Percentiles rank a stretch among this genome's conserved stretches.
Conservation (phyloP, 2,329 filamentous ascomycete genomes). For the Claviceps sp. region DNA sequence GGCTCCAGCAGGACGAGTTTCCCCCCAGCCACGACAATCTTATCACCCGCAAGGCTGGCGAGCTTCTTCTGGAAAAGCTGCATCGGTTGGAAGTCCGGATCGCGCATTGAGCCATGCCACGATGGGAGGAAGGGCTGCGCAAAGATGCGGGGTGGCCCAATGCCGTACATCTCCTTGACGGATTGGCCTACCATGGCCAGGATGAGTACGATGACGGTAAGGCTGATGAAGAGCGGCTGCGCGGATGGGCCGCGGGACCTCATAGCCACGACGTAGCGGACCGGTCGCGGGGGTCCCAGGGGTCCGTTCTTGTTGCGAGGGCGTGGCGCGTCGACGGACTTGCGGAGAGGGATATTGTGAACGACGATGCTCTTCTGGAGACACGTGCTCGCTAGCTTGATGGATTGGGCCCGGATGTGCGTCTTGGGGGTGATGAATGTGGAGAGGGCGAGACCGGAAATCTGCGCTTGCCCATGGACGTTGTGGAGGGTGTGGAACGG, state of each 20-base stretch:
- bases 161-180: slow-evolving; percentile 49
- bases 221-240: slow-evolving; percentile 35
- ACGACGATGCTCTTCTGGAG: slow-evolving; percentile 69
- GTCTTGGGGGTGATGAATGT: slow-evolving; percentile 40
- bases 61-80: slow-evolving; percentile 19
- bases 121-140: slow-evolving; percentile 41
- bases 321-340: slow-evolving; percentile 22
- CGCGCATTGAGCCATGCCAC: slow-evolving; percentile 22
- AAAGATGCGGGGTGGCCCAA: slow-evolving; percentile 41
- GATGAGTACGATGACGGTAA: slow-evolving; percentile 43
- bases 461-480: slow-evolving; percentile 40
- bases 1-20: slow-evolving; percentile 25
- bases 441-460: slow-evolving; percentile 47
- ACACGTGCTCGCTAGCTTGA: slow-evolving; percentile 71
- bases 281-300: slow-evolving; percentile 34
- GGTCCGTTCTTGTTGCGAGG: slow-evolving; percentile 22
- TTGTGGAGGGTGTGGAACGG: slow-evolving; percentile 39
- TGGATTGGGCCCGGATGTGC: slow-evolving; percentile 22
- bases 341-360: slow-evolving; percentile 60
- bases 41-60: slow-evolving; percentile 24
- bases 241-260: slow-evolving; percentile 40
- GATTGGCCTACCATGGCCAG: slow-evolving; percentile 50
- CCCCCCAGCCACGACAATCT: slow-evolving; percentile 20
- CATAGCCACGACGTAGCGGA: slow-evolving; percentile 58
- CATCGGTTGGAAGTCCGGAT: slow-evolving; percentile 13